Percentiles rank a stretch among this genome's conserved stretches.
phyloP scores from a whole-genome alignment of 768 basidiomycete genomes.

The Strobilomyces echinocephalus region DNA sequence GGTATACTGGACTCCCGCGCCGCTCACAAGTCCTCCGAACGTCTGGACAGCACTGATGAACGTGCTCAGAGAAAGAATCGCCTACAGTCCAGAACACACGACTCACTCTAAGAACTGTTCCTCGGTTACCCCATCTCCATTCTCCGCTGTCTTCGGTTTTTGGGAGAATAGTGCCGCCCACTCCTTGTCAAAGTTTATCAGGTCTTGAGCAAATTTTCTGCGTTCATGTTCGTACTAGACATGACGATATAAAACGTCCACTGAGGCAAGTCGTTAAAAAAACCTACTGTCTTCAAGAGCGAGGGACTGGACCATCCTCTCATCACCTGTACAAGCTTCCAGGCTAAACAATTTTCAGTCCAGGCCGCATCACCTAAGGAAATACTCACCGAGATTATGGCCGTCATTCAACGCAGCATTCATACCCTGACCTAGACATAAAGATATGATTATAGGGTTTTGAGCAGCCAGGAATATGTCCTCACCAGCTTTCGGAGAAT shows the following conservation, averaged over 20 bases:
- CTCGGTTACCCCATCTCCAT: constrained; percentile 30
- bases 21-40: constrained; percentile 32
- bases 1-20: constrained; percentile 36
- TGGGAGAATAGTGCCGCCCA: constrained; percentile 36
- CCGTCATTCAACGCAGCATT: constrained; percentile 59
- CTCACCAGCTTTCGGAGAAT: constrained; percentile 58
- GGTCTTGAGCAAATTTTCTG: constrained; percentile 58
- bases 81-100: not conserved
- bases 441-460: not conserved
- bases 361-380: constrained; percentile 31
- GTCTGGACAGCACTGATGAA: constrained; percentile 29
- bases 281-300: constrained; percentile 35
- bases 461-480: not conserved
- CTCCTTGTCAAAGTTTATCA: constrained; percentile 64
- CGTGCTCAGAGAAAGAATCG: not conserved
- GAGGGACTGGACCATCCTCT: constrained; percentile 34
- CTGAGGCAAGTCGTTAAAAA: not conserved
- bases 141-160: constrained; percentile 46
- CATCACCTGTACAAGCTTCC: constrained; percentile 44
- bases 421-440: constrained; percentile 27
- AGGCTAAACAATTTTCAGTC: constrained; percentile 41
- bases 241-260: no score
- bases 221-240: constrained; percentile 62
- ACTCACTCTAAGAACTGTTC: constrained; percentile 32
- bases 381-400: constrained; percentile 54